These are phyloP conservation scores for Penicillium capsulatum DNA, from an alignment of 2,329 filamentous ascomycete genomes.

Conservation along the genomic window DNA sequence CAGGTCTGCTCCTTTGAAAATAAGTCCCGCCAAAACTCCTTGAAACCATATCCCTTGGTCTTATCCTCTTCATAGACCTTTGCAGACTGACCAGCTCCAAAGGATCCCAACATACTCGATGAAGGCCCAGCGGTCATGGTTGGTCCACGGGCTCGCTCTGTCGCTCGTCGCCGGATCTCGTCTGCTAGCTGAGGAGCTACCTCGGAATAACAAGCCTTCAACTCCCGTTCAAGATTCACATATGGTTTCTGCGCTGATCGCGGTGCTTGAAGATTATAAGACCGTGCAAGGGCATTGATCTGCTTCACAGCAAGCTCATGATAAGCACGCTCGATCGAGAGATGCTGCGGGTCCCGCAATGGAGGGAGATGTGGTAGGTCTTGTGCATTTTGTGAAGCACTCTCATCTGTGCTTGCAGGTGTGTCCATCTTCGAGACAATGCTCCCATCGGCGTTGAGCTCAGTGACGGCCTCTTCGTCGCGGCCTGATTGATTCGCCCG, in stretches of 20 bases:
- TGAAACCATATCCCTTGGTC: slow-evolving; percentile 73
- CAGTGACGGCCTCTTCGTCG: slow-evolving; percentile 7
- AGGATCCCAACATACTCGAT: slow-evolving; percentile 58
- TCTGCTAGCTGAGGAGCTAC: slow-evolving; percentile 71
- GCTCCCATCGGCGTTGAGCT: slow-evolving; percentile 26
- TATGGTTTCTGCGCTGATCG: slow-evolving; percentile 91
- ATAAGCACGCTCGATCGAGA: slow-evolving; percentile 68
- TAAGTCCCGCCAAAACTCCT: slow-evolving; percentile 83
- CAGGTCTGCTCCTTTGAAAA: slow-evolving; percentile 50
- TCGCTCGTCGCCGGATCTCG: slow-evolving; percentile 67
- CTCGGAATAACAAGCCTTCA: slow-evolving; percentile 76
- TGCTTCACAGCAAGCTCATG: slow-evolving; percentile 70
- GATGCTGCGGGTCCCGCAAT: slow-evolving; percentile 76
- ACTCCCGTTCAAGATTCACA: slow-evolving; percentile 75
- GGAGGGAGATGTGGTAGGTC: slow-evolving; percentile 49
- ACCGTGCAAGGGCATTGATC: slow-evolving; percentile 74
- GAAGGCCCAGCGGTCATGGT: slow-evolving; percentile 26
- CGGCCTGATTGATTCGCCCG: background rate
- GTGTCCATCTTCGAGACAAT: slow-evolving; percentile 11
- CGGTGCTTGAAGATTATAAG: slow-evolving; percentile 94
- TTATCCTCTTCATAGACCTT: slow-evolving; percentile 69
- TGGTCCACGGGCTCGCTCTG: slow-evolving; percentile 42
- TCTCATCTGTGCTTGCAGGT: too few relatives aligned
- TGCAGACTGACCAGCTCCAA: slow-evolving; percentile 48
- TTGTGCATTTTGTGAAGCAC: background rate